Percentiles rank a stretch among this genome's conserved stretches.
Evolutionary conservation across 331 rosid genomes (phyloP).

Genomic region (Malus hybrid): DNA sequence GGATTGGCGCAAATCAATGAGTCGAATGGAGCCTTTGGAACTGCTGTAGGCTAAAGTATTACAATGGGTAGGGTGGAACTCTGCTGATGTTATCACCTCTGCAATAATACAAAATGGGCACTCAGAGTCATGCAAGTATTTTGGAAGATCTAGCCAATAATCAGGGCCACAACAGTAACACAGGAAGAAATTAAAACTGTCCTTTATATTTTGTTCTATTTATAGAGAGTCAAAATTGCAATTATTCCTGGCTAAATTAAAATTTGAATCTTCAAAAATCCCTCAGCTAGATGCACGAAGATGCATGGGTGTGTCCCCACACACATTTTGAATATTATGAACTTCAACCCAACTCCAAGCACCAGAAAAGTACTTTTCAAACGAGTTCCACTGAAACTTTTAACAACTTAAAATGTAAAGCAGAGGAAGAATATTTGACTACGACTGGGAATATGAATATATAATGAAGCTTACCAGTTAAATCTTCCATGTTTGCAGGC

Average conservation of each 20-base stretch:
- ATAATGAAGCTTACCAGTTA: slow-evolving; percentile 72
- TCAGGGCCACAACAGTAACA: background rate
- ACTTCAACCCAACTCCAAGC: slow-evolving; percentile 5
- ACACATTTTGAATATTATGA: background rate
- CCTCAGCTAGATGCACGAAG: background rate
- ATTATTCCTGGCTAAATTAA: background rate
- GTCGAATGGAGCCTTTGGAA: slow-evolving; percentile 95
- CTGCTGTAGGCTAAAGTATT: slow-evolving; percentile 96
- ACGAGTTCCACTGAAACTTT: background rate
- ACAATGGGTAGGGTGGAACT: slow-evolving; percentile 96
- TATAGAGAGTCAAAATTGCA: background rate
- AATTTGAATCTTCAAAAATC: background rate
- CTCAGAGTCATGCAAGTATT: slow-evolving; percentile 12
- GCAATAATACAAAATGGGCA: slow-evolving; percentile 24
- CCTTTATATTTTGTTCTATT: background rate
- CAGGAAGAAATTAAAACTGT: background rate
- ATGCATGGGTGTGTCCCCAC: background rate
- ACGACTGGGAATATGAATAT: background rate
- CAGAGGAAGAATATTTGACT: background rate
- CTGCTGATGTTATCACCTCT: slow-evolving; percentile 99
- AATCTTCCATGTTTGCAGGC: slow-evolving; percentile 99
- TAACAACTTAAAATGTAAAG: background rate
- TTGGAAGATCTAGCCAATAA: background rate
- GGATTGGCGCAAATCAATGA: slow-evolving; percentile 96
- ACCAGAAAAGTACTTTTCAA: background rate